Percentiles rank a stretch among this genome's conserved stretches.
Conservation (phyloP, 805 yeast species). For the Zygotorulaspora sp. region DNA sequence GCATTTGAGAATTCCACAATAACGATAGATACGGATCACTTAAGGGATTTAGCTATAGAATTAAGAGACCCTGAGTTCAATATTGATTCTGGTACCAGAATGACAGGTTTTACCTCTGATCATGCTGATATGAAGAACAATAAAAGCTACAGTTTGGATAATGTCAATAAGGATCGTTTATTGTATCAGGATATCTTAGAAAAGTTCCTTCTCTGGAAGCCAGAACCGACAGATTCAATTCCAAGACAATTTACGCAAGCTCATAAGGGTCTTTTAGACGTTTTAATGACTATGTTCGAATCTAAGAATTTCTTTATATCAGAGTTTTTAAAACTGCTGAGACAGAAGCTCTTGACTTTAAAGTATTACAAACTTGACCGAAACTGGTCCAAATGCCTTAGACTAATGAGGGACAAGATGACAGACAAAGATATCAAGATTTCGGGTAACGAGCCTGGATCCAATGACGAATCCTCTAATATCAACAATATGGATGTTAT, state of each 20-base stretch:
- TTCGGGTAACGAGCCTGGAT: constrained; percentile 1
- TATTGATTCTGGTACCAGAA: constrained; percentile 9
- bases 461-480: constrained; percentile 15
- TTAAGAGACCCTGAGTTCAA: constrained; percentile 38
- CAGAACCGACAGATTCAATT: constrained; percentile 22
- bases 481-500: constrained; percentile 73
- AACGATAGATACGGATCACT: constrained; percentile 6
- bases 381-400: constrained; percentile 27
- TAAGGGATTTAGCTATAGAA: constrained; percentile 39
- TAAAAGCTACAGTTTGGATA: neutral
- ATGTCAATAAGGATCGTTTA: neutral
- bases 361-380: constrained; percentile 22
- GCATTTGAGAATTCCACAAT: constrained; percentile 9
- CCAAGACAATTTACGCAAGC: constrained; percentile 8
- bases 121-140: neutral
- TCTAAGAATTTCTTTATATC: constrained; percentile 25
- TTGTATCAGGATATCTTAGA: constrained; percentile 20
- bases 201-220: constrained; percentile 27
- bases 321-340: constrained; percentile 24
- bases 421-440: constrained; percentile 2
- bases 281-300: constrained; percentile 25
- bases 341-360: constrained; percentile 21
- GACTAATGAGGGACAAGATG: constrained; percentile 20
- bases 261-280: constrained; percentile 22
- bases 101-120: neutral